Conservation (phyloP, 805 yeast species). For the Wickerhamomyces bovis region DNA sequence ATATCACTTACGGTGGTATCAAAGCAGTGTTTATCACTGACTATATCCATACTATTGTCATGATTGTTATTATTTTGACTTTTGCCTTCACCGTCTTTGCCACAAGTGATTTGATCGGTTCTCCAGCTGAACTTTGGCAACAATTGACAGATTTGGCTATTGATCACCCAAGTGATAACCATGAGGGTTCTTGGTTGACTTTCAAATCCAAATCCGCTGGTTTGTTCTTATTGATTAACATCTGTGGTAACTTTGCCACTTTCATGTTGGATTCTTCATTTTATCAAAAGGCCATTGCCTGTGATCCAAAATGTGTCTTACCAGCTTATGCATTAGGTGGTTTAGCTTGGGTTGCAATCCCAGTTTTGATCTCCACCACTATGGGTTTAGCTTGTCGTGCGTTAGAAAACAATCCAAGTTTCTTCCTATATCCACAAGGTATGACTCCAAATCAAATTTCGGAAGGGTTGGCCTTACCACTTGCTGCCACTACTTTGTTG, state of each 20-base stretch:
- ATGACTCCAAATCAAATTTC: conserved; percentile 63
- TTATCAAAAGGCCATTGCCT: conserved; percentile 85
- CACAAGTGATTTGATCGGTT: conserved; percentile 62
- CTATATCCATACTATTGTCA: conserved; percentile 74
- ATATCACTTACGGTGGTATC: conserved; percentile 76
- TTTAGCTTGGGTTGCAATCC: conserved; percentile 86
- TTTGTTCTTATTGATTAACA: conserved; percentile 80
- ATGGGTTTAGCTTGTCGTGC: conserved; percentile 83
- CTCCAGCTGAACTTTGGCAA: conserved; percentile 79
- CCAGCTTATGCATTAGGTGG: conserved; percentile 90
- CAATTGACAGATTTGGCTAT: conserved; percentile 54
- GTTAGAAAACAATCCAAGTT: conserved; percentile 58
- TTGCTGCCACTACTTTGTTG: conserved; percentile 72
- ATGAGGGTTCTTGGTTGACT: conserved; percentile 82
- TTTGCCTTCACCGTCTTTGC: conserved; percentile 80
- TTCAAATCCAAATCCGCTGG: conserved; percentile 85
- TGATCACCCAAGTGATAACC: conserved; percentile 61
- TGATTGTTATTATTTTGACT: conserved; percentile 69
- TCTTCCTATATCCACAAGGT: conserved; percentile 74
- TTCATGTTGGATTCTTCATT: conserved; percentile 84
- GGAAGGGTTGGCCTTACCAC: conserved; percentile 70
- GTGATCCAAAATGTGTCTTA: conserved; percentile 75
- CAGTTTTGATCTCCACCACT: conserved; percentile 75
- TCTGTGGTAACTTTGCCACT: conserved; percentile 87
- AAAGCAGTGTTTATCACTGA: conserved; percentile 80